Evolutionary conservation across 805 yeast genomes (phyloP), one percentile per base, ranked within the genome.

Genomic region (Kazachstania kunashirensis): DNA sequence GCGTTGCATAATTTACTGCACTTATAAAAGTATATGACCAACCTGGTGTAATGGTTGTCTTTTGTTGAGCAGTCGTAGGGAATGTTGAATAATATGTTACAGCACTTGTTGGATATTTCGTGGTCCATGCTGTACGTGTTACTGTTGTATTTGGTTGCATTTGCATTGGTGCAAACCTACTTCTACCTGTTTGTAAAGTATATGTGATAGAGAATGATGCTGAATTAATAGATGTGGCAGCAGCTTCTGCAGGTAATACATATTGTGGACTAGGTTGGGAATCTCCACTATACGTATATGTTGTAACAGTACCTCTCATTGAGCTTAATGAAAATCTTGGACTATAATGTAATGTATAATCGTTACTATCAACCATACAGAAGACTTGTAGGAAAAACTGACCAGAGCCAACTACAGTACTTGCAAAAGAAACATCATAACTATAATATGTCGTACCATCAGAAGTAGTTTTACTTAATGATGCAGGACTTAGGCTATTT

Each of bases 151-250:
- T 83, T 5, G 98, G 96, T 61, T 85, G 95, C 41, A 67, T 56
- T 62, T 88, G 96, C 95, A 86, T 84, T 36, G 96, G 96, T 1
- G 97, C 96, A 58, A 62, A 84, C 49, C 88, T 72, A 8, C 83
- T 74, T 15, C 48, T 59, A 21, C 95, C 95, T 0, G 92, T 79
- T 63, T 89, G 97, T 48, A 49, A 44, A 3, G 84, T 71, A 62
- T 88, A 89, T 2, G 94, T 71, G 6, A 86, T 63, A 3, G 78
- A 54, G 56, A 79, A 80, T 2, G 85, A 77, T 10, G 55, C 59
- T 23, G 64, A 57, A 46, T 65, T 68, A 19, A 65, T 65, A 6
- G 31, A 11, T 3, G 72, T 65, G 6, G 65, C 54, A 8, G 58
- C 59, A 2, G 68, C 70, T 1, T 71, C 29, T 3, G 34, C 29